Percentiles rank a stretch among this genome's conserved stretches.
Evolutionary conservation across 805 yeast genomes (phyloP).

Genomic region (Cyberlindnera mycetangii): DNA sequence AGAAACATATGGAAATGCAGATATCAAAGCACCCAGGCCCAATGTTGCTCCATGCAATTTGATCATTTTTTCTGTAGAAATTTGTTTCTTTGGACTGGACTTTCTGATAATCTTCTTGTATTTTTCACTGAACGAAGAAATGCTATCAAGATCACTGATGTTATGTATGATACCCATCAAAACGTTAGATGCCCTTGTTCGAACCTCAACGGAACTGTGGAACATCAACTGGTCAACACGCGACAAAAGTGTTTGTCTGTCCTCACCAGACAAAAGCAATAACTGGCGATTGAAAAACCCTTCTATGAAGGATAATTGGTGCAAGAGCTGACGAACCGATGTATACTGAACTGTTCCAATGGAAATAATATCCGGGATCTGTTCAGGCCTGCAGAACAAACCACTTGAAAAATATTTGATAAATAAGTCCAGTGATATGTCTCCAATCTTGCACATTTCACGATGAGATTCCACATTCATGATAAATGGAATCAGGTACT

Average conservation of each 20-base stretch:
- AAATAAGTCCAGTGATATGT: conserved; percentile 49
- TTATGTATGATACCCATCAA: conserved; percentile 76
- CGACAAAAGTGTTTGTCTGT: conserved; percentile 48
- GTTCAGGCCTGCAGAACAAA: conserved; percentile 41
- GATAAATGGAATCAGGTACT: conserved; percentile 65
- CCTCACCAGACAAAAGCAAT: conserved; percentile 45
- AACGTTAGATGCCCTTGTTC: conserved; percentile 69
- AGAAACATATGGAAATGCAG: conserved; percentile 85
- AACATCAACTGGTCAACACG: conserved; percentile 52
- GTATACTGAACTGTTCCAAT: conserved; percentile 37
- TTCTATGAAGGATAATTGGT: conserved; percentile 68
- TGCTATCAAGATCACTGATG: conserved; percentile 37
- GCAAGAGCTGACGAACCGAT: conserved; percentile 59
- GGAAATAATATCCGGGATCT: conserved; percentile 41
- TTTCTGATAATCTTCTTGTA: conserved; percentile 28
- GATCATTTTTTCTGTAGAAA: conserved; percentile 41
- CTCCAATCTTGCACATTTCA: conserved; percentile 75
- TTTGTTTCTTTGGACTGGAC: conserved; percentile 30
- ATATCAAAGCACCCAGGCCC: conserved; percentile 83
- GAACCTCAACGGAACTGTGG: conserved; percentile 66
- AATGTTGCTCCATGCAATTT: conserved; percentile 79
- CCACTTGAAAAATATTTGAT: conserved; percentile 43
- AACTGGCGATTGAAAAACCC: conserved; percentile 68
- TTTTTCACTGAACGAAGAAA: conserved; percentile 37
- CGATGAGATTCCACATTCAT: conserved; percentile 61